phyloP scores from a whole-genome alignment of 805 yeast genomes.

The Torulaspora maleeae region DNA sequence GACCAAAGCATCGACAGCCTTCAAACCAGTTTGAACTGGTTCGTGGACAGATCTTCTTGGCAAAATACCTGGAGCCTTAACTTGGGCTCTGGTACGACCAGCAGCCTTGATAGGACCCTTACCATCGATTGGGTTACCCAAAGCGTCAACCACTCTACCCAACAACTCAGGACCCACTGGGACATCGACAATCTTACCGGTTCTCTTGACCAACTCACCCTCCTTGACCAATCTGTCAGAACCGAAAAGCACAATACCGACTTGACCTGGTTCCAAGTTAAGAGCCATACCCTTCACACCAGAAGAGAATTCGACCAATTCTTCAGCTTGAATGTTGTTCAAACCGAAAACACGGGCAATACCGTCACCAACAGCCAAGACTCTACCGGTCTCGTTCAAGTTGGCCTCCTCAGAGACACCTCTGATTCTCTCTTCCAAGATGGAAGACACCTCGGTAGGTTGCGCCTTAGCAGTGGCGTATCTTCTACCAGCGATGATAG shows the following conservation, averaged over 20 bases:
- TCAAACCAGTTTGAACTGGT: slow-evolving; percentile 99
- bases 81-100: slow-evolving; percentile 90
- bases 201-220: slow-evolving; percentile 99
- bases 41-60: slow-evolving; percentile 98
- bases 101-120: slow-evolving; percentile 94
- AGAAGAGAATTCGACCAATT: slow-evolving; percentile 96
- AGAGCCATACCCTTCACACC: slow-evolving; percentile 99
- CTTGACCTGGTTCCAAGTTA: slow-evolving; percentile 99
- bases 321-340: slow-evolving; percentile 99
- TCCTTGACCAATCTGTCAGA: slow-evolving; percentile 97
- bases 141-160: slow-evolving; percentile 99
- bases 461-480: slow-evolving; percentile 93
- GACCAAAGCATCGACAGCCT: slow-evolving; percentile 97
- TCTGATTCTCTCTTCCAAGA: slow-evolving; percentile 98
- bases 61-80: slow-evolving; percentile 99
- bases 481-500: slow-evolving; percentile 66
- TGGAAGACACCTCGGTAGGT: slow-evolving; percentile 98
- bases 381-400: slow-evolving; percentile 99
- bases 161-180: slow-evolving; percentile 97
- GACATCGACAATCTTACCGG: slow-evolving; percentile 98
- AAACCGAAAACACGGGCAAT: slow-evolving; percentile 99
- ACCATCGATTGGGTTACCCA: slow-evolving; percentile 99
- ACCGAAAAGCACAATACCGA: slow-evolving; percentile 99
- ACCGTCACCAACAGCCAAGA: slow-evolving; percentile 99
- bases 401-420: slow-evolving; percentile 97